A percentile compares a stretch with the other conserved stretches of the same genome.
Evolutionary conservation across 352 stramenopile genomes (phyloP).

Genomic region (Phytophthora pluvialis): DNA sequence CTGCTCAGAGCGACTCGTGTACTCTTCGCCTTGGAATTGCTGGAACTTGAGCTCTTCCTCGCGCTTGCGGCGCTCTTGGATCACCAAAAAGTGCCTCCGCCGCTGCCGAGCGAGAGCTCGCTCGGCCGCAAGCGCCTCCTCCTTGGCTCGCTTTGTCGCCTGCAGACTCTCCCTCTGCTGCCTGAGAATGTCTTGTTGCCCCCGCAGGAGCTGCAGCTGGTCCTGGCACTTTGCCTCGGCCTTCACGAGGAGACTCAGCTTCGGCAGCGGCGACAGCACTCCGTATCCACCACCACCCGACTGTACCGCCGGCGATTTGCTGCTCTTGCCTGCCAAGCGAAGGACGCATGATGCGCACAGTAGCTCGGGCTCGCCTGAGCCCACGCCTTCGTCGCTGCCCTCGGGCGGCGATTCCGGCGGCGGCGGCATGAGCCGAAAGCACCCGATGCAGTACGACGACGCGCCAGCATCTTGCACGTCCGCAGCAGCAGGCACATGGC

Average conservation of each 20-base stretch:
- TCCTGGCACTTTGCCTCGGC: conserved; percentile 62
- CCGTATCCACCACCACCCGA: conserved; percentile 1
- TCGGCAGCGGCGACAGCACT: conserved; percentile 45
- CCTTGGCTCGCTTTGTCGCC: conserved; percentile 42
- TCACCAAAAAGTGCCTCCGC: conserved; percentile 42
- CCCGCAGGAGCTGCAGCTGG: conserved; percentile 52
- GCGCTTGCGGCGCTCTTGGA: conserved; percentile 47
- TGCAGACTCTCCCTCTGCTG: conserved; percentile 55
- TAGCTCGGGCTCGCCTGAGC: conserved; percentile 22
- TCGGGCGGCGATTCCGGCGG: conserved; percentile 13
- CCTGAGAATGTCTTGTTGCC: conserved; percentile 52
- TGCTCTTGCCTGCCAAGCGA: conserved; percentile 19
- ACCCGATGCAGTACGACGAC: conserved; percentile 42
- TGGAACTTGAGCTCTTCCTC: conserved; percentile 56
- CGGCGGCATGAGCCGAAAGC: conserved; percentile 41
- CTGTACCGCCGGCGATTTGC: conserved; percentile 1
- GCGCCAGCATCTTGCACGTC: neutral
- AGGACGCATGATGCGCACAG: conserved; percentile 44
- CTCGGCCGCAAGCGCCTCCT: conserved; percentile 38
- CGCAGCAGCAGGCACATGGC: neutral
- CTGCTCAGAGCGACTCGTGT: conserved; percentile 31
- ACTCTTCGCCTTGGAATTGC: conserved; percentile 27
- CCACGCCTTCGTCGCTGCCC: neutral
- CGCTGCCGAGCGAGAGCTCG: conserved; percentile 42
- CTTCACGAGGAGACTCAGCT: conserved; percentile 57